Percentiles rank a stretch among this genome's conserved stretches.
Evolutionary conservation across 2,329 filamentous ascomycete genomes (phyloP).

Genomic region (Cadophora gregata): DNA sequence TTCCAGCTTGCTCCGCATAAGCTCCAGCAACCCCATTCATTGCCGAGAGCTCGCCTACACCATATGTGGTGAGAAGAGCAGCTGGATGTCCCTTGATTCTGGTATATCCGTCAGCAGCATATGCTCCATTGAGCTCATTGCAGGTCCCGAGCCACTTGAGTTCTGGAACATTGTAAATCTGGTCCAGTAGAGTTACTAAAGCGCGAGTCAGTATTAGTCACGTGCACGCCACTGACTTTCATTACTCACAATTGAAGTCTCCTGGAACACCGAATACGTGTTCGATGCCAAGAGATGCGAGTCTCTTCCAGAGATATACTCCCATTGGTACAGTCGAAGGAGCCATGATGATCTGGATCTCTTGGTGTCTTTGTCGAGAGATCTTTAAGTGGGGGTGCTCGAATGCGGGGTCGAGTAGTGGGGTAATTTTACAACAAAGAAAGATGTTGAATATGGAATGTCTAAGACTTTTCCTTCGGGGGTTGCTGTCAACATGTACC

Average conservation of each 20-base stretch:
- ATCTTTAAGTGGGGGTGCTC: background rate
- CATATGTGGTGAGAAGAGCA: constrained; percentile 56
- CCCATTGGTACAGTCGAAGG: constrained; percentile 36
- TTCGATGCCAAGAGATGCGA: constrained; percentile 39
- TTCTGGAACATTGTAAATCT: constrained; percentile 56
- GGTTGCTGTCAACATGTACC: background rate
- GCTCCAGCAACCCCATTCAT: constrained; percentile 65
- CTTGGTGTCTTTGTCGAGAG: background rate
- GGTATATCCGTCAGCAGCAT: constrained; percentile 59
- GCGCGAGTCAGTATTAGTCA: constrained; percentile 2
- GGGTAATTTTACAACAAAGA: background rate
- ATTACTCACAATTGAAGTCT: constrained; percentile 41
- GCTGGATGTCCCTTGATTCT: constrained; percentile 53
- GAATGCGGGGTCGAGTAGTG: background rate
- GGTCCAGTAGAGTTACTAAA: constrained; percentile 65
- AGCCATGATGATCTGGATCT: constrained; percentile 16
- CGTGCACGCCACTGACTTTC: background rate
- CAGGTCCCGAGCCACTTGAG: constrained; percentile 47
- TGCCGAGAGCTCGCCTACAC: constrained; percentile 60
- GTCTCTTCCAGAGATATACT: constrained; percentile 40
- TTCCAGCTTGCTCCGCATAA: constrained; percentile 60
- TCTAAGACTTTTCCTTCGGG: background rate
- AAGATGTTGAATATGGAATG: background rate
- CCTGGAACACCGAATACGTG: constrained; percentile 43
- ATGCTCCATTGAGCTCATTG: constrained; percentile 48